Percentiles rank a stretch among this genome's conserved stretches.
phyloP scores from a whole-genome alignment of 495 filamentous ascomycete genomes.

The Aspergillus hancockii region DNA sequence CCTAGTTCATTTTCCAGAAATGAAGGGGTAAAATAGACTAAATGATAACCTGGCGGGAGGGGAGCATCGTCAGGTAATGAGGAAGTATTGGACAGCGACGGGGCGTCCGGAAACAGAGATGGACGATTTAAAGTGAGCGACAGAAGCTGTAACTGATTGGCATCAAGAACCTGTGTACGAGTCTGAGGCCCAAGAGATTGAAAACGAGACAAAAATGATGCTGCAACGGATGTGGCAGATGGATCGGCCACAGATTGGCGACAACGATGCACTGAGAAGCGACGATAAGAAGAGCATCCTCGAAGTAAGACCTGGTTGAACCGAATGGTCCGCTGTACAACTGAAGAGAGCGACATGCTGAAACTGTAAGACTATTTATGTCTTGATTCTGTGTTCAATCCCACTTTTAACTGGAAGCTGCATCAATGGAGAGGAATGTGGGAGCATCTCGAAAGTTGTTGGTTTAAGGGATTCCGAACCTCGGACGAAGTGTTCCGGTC shows the following conservation, averaged over 20 bases:
- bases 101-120: slow-evolving; percentile 32
- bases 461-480: neutral
- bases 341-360: slow-evolving; percentile 8
- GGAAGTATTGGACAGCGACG: slow-evolving; percentile 33
- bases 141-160: slow-evolving; percentile 60
- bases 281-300: slow-evolving; percentile 9
- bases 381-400: neutral
- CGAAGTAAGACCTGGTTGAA: neutral
- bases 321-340: slow-evolving; percentile 2
- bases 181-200: slow-evolving; percentile 45
- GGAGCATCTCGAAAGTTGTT: neutral
- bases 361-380: neutral
- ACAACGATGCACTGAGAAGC: slow-evolving; percentile 15
- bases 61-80: slow-evolving; percentile 35
- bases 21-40: slow-evolving; percentile 70
- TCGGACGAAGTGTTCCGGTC: neutral
- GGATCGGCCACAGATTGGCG: slow-evolving; percentile 13
- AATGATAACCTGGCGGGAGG: slow-evolving; percentile 67
- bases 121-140: slow-evolving; percentile 53
- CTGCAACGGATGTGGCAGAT: slow-evolving; percentile 36
- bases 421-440: neutral
- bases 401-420: neutral
- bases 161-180: slow-evolving; percentile 52
- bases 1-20: slow-evolving; percentile 55
- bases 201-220: slow-evolving; percentile 43